Base-by-base conservation (phyloP, 371 early-diverging fungal species). In the Apophysomyces trapeziformis region DNA sequence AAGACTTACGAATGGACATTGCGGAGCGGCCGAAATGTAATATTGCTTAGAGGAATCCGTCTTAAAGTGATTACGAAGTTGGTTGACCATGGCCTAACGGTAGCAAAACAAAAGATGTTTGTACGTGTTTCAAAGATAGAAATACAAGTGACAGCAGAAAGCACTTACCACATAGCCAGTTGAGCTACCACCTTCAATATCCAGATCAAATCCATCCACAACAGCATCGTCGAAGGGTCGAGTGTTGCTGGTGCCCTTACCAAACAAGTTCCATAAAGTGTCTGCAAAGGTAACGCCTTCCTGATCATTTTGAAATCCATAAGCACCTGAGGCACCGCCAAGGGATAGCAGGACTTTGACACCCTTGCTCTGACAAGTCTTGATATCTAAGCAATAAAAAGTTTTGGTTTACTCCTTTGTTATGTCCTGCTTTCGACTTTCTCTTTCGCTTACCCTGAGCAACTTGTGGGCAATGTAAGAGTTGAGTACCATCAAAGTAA, bases 141-240 rank as follows among this genome's bases (percentile, higher is more conserved):
- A 18, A 13, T 8, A 36, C 56, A 59, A 36, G 65, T 63, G 45
- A 67, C 46, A 67, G 69, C 85, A 45, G 73, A 75, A 80, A 79
- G 36, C 46, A 50, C 54, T 21, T 50, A 77, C 77, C 0, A 77
- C 68, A 63, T 90, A 92, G 0, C 90, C 90, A 5, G 69, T 62
- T 11, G 74, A 69, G 14, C 71, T 68, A 16, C 90, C 87, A 59
- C 86, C 85, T 58, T 91, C 92, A 44, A 91, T 86, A 60, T 92
- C 92, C 46, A 92, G 71, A 67, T 91, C 91, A 45, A 91, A 80
- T 0, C 91, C 91, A 63, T 92, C 91, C 4, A 90, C 67, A 1
- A 85, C 71, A 0, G 84, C 87, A 57, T 80, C 77, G 6, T 87
- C 89, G 71, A 92, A 92, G 0, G 91, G 90, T 8, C 90, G 82